Percentiles rank a stretch among this genome's conserved stretches.
These are phyloP conservation scores for Ceratobasidium sp. DNA, from an alignment of 1,284 basidiomycete genomes.

Conservation along the genomic window DNA sequence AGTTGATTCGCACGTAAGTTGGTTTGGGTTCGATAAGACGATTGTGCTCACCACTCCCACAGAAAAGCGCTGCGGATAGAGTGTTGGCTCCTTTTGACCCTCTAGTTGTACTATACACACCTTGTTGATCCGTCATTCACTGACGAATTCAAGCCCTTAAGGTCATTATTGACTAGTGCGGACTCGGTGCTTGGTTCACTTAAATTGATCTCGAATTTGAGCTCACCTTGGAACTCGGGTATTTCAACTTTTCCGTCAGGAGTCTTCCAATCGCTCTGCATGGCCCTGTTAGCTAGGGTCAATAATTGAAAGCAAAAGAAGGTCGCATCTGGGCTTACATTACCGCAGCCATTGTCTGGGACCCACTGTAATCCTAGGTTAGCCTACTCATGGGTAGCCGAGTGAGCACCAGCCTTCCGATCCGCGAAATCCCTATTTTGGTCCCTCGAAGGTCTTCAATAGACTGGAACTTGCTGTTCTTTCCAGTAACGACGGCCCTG, in stretches of 20 bases:
- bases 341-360: constrained; percentile 93
- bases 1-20: not conserved
- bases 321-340: constrained; percentile 76
- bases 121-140: constrained; percentile 84
- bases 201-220: too few relatives aligned
- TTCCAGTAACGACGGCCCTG: constrained; percentile 93
- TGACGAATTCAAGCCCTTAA: constrained; percentile 85
- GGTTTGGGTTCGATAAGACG: not conserved
- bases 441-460: constrained; percentile 82
- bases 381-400: constrained; percentile 45
- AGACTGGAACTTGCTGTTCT: constrained; percentile 70
- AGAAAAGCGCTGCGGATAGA: constrained; percentile 69
- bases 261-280: constrained; percentile 72
- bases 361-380: constrained; percentile 63
- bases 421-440: constrained; percentile 87
- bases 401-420: constrained; percentile 69
- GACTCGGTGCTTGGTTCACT: too few relatives aligned
- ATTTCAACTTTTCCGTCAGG: constrained; percentile 46
- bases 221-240: constrained; percentile 73
- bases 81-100: not conserved
- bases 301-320: not conserved
- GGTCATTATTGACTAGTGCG: constrained; percentile 87
- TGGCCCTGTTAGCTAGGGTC: constrained; percentile 27
- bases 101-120: not conserved
- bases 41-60: constrained; percentile 78